phyloP scores from a whole-genome alignment of 2,329 filamentous ascomycete species.

The Endoconidiophora polonica region DNA sequence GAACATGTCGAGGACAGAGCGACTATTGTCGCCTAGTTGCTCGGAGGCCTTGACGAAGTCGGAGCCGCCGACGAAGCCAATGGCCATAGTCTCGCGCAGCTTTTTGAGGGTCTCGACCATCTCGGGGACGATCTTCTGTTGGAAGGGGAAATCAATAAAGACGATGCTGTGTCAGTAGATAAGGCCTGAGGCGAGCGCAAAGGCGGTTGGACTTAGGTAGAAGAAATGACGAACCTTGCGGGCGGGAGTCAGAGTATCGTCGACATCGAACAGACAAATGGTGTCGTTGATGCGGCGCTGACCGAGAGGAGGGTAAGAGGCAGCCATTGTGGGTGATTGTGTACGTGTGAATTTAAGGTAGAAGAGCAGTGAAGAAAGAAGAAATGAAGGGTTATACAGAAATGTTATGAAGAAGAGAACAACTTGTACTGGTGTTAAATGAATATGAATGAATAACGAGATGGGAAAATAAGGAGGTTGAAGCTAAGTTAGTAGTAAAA shows the following conservation, averaged over 20 bases:
- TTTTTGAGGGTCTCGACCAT: slow-evolving; percentile 66
- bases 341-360: not conserved
- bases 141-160: slow-evolving; percentile 1
- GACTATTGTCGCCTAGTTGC: slow-evolving; percentile 56
- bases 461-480: slow-evolving; percentile 8
- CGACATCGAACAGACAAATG: slow-evolving; percentile 90
- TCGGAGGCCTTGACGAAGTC: slow-evolving; percentile 91
- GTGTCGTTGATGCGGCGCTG: slow-evolving; percentile 83
- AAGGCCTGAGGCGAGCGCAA: not conserved
- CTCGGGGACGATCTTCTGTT: slow-evolving; percentile 53
- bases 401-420: slow-evolving; percentile 1
- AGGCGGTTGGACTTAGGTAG: not conserved
- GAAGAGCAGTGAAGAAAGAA: slow-evolving; percentile 9
- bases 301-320: slow-evolving; percentile 53
- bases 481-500: too few relatives aligned
- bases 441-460: not conserved
- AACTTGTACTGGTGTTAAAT: not conserved
- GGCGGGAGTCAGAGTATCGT: slow-evolving; percentile 75
- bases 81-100: slow-evolving; percentile 73
- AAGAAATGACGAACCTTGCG: slow-evolving; percentile 41
- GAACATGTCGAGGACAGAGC: slow-evolving; percentile 69
- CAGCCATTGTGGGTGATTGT: slow-evolving; percentile 23
- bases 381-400: not conserved
- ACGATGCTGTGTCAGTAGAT: not conserved
- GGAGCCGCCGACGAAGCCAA: slow-evolving; percentile 85